Evolutionary conservation across 495 filamentous ascomycete genomes (phyloP).

Genomic region (Podospora tetraspora): DNA sequence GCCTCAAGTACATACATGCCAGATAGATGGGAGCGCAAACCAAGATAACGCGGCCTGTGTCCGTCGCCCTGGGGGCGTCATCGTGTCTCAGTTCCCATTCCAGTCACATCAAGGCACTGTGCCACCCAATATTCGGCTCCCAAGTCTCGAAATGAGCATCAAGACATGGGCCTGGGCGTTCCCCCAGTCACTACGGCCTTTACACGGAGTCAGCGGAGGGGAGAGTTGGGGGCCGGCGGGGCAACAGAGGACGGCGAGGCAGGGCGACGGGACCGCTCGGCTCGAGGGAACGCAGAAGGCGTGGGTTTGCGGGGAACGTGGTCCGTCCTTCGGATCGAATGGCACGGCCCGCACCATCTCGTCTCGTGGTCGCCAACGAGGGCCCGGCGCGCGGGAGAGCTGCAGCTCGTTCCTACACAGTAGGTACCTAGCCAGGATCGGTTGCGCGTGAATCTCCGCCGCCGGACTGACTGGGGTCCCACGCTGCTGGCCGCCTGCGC

Average conservation of each 20-base stretch:
- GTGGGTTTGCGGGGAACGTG: background rate
- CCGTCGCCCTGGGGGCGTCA: constrained; percentile 20
- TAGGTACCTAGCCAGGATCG: background rate
- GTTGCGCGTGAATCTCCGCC: too few relatives aligned
- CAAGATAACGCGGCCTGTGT: constrained; percentile 11
- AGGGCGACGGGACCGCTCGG: background rate
- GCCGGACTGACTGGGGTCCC: background rate
- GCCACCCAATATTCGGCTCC: constrained; percentile 10
- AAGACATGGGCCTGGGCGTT: constrained; percentile 10
- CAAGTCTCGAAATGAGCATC: constrained; percentile 2
- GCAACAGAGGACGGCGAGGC: background rate
- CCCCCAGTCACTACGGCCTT: constrained; percentile 21
- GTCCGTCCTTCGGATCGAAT: background rate
- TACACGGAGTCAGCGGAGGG: constrained; percentile 7
- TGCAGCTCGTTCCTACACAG: background rate
- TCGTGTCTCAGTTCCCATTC: constrained; percentile 18
- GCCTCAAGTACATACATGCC: constrained; percentile 10
- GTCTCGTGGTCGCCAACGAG: background rate
- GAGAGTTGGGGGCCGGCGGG: background rate
- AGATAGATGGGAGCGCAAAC: constrained; percentile 13
- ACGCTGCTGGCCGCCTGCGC: background rate
- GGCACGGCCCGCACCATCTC: constrained; percentile 2
- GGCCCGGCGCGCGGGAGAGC: background rate
- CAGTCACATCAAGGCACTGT: constrained; percentile 13
- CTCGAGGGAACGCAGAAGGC: background rate